Evolutionary conservation across 371 early-diverging fungal species (phyloP).

Genomic region (Apophysomyces sp.): DNA sequence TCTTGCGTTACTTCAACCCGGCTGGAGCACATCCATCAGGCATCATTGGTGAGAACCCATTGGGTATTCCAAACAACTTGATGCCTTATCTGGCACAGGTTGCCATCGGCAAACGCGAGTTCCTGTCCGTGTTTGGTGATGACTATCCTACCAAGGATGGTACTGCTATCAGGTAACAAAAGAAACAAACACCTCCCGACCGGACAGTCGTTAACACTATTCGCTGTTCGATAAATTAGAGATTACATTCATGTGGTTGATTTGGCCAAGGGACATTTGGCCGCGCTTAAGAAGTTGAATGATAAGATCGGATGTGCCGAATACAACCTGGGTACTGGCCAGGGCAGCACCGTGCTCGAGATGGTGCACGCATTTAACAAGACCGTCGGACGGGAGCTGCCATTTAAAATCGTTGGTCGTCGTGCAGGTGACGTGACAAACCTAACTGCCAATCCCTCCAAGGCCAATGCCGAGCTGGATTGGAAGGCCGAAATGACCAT

Average conservation of each 20-base stretch:
- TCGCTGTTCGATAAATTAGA: conserved; percentile 16
- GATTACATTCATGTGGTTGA: conserved; percentile 93
- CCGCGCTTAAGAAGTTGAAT: conserved; percentile 72
- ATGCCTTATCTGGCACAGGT: conserved; percentile 89
- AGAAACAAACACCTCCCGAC: background rate
- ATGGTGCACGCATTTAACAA: conserved; percentile 80
- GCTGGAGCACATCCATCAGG: conserved; percentile 87
- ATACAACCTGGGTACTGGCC: conserved; percentile 90
- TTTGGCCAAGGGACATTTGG: conserved; percentile 83
- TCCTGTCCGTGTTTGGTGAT: conserved; percentile 77
- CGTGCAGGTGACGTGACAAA: conserved; percentile 88
- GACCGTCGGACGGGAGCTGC: conserved; percentile 67
- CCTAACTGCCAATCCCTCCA: conserved; percentile 74
- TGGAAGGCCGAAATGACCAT: conserved; percentile 72
- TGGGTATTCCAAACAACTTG: conserved; percentile 82
- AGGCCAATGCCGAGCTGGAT: conserved; percentile 67
- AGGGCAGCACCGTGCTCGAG: conserved; percentile 84
- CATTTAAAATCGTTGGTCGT: conserved; percentile 62
- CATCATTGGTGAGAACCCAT: conserved; percentile 85
- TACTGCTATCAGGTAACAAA: conserved; percentile 72
- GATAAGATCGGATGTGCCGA: conserved; percentile 57
- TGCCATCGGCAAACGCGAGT: conserved; percentile 71
- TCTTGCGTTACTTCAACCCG: conserved; percentile 91
- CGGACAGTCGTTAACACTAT: too few relatives aligned
- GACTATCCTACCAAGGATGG: conserved; percentile 91